Conservation (phyloP, 768 basidiomycete species). For the Podaxis pistillaris region DNA sequence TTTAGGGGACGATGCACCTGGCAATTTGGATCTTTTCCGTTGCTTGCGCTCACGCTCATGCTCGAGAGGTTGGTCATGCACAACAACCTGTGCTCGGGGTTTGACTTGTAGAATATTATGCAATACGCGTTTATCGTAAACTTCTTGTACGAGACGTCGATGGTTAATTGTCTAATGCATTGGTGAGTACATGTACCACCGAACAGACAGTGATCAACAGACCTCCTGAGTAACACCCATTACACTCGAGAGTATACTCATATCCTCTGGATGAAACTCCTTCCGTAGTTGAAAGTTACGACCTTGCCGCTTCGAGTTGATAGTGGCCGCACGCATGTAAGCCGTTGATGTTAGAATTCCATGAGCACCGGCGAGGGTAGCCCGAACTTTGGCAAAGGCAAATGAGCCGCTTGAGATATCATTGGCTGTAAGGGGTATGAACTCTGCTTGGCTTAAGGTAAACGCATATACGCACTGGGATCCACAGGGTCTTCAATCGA, state of each 20-base stretch:
- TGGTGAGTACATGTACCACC: neutral
- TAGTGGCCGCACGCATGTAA: constrained; percentile 60
- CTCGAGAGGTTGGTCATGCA: constrained; percentile 4
- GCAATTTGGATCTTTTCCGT: neutral
- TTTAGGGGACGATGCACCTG: neutral
- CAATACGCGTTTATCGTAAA: constrained; percentile 58
- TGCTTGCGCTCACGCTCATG: neutral
- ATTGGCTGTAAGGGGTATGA: constrained; percentile 56
- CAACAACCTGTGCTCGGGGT: constrained; percentile 21
- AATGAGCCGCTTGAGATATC: constrained; percentile 91
- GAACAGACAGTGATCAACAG: constrained; percentile 2
- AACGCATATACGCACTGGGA: constrained; percentile 55
- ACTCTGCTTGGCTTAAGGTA: constrained; percentile 1
- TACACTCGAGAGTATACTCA: constrained; percentile 78
- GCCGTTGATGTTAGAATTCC: constrained; percentile 75
- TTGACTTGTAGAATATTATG: constrained; percentile 57
- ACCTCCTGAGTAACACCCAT: constrained; percentile 87
- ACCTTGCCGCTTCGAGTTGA: constrained; percentile 55
- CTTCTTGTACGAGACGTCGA: constrained; percentile 63
- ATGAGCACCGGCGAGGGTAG: constrained; percentile 80
- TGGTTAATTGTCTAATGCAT: constrained; percentile 67
- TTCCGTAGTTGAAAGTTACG: constrained; percentile 42
- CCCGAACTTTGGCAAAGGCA: constrained; percentile 76
- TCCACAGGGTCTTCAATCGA: constrained; percentile 96
- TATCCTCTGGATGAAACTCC: constrained; percentile 51